Conservation (phyloP, 169 alveolate species). For the Miamiensis avidus region DNA sequence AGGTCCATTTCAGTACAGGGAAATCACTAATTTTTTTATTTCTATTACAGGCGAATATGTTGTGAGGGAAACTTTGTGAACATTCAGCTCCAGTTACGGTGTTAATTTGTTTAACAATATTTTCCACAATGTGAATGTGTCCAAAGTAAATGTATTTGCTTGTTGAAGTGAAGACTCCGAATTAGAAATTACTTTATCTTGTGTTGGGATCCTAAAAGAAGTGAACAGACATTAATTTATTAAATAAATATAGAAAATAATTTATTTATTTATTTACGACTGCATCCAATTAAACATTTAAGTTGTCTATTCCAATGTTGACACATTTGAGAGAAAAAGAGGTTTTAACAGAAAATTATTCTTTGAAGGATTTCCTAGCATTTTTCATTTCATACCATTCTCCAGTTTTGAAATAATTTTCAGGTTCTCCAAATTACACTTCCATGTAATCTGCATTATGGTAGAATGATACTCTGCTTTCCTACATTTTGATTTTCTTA, state of each 20-base stretch:
- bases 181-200: no score
- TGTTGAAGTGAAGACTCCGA: neutral
- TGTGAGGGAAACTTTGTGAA: no score
- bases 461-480: neutral
- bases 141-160: neutral
- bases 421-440: neutral
- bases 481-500: neutral
- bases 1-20: neutral
- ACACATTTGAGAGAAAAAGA: neutral
- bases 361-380: neutral
- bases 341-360: neutral
- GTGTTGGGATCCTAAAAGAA: neutral
- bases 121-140: neutral
- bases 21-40: neutral
- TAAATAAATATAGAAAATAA: no score
- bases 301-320: neutral
- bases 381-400: neutral
- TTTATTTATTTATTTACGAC: neutral
- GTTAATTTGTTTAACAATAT: neutral
- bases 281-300: neutral
- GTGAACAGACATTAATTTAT: no score
- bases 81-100: neutral
- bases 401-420: neutral
- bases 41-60: neutral
- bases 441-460: neutral